Conservation (phyloP, 768 basidiomycete species). For the Calocybe cyanea region DNA sequence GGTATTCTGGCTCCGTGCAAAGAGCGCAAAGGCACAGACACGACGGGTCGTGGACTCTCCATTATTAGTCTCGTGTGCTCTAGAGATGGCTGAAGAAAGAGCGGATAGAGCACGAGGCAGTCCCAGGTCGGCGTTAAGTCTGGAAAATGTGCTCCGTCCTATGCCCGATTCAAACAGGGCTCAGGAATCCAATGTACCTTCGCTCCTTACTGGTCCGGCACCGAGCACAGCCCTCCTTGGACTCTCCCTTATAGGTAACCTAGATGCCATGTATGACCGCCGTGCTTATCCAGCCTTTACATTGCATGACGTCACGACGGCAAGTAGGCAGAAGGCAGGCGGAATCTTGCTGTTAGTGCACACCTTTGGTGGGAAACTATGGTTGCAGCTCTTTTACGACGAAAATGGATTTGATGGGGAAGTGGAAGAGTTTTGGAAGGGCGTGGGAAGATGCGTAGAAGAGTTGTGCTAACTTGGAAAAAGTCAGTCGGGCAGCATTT, state of each 20-base stretch:
- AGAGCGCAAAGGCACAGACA: conserved; percentile 49
- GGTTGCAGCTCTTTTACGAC: conserved; percentile 38
- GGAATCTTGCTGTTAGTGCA: conserved; percentile 62
- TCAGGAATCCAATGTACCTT: neutral
- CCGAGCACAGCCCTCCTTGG: conserved; percentile 43
- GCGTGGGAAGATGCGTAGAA: conserved; percentile 19
- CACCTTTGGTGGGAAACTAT: conserved; percentile 56
- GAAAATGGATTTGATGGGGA: conserved; percentile 22
- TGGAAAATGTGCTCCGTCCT: neutral
- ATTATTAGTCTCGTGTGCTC: conserved; percentile 45
- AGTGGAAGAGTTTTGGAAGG: conserved; percentile 26
- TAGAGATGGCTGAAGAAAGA: conserved; percentile 47
- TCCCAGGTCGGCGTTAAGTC: neutral
- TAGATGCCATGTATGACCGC: conserved; percentile 61
- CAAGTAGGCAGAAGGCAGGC: conserved; percentile 57
- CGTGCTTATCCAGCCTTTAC: conserved; percentile 38
- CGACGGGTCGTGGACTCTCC: conserved; percentile 43
- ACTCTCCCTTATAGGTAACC: conserved; percentile 64
- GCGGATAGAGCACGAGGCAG: conserved; percentile 28
- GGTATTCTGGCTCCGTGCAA: conserved; percentile 59
- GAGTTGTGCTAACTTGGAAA: conserved; percentile 2
- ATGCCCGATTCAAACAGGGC: neutral
- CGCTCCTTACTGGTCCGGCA: conserved; percentile 18
- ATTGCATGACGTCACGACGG: conserved; percentile 61
- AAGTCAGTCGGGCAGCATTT: too few species aligned